phyloP scores from a whole-genome alignment of 164 flowering plant genomes.

The Hamamelis virginiana region DNA sequence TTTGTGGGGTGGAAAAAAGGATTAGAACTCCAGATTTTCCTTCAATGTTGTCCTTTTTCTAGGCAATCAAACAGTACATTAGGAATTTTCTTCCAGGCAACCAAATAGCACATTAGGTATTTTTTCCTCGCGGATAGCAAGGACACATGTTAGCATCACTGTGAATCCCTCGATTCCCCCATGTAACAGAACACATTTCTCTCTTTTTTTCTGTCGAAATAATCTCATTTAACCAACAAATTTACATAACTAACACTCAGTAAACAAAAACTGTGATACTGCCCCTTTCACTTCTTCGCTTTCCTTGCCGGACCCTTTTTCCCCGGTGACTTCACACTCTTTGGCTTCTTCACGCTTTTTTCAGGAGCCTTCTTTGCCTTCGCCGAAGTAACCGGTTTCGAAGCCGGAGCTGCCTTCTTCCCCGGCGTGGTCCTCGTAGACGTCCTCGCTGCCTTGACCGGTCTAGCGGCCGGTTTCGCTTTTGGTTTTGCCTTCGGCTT shows the following conservation, averaged over 20 bases:
- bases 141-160: neutral
- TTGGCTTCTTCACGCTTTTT: conserved; percentile 27
- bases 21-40: too few relatives aligned
- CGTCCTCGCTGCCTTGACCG: conserved; percentile 21
- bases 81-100: neutral
- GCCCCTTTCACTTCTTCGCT: conserved; percentile 32
- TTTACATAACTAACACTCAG: conserved; percentile 22
- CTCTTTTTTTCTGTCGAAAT: neutral
- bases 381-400: conserved; percentile 7
- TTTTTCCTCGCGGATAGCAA: too few relatives aligned
- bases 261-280: neutral
- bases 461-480: conserved; percentile 14
- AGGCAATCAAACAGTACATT: too few relatives aligned
- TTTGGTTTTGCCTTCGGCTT: conserved; percentile 25
- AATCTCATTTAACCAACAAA: conserved; percentile 3
- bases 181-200: neutral
- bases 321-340: conserved; percentile 35
- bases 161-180: neutral
- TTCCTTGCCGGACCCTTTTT: conserved; percentile 27
- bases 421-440: conserved; percentile 15
- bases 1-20: too few relatives aligned
- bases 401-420: conserved; percentile 13
- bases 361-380: conserved; percentile 22
- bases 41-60: too few relatives aligned
- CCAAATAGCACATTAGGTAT: conserved; percentile 1